Conservation (phyloP, 495 filamentous ascomycete species). For the Neurospora sp. region DNA sequence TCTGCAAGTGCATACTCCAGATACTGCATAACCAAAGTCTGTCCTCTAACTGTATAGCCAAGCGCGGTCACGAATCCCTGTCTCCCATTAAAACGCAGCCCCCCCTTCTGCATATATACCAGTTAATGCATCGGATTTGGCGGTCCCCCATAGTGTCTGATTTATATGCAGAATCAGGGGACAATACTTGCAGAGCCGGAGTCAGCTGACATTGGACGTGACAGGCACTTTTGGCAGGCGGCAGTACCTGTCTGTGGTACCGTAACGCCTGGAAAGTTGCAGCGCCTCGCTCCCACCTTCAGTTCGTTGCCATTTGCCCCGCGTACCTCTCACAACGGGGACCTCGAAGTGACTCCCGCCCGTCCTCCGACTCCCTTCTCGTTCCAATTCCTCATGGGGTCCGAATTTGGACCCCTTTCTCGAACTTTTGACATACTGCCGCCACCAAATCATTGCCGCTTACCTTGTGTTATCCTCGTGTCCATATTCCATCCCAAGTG, state of each 20-base stretch:
- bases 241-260: not conserved
- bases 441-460: not conserved
- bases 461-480: not conserved
- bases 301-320: slow-evolving; percentile 13
- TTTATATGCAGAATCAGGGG: not conserved
- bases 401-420: slow-evolving; percentile 19
- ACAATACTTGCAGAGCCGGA: not conserved
- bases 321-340: not conserved
- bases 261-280: not conserved
- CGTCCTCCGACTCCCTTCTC: not conserved
- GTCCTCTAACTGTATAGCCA: not conserved
- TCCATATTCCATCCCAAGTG: not conserved
- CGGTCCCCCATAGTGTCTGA: not conserved
- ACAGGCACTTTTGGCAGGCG: not conserved
- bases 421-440: not conserved
- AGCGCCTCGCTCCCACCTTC: not conserved
- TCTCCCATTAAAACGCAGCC: not conserved
- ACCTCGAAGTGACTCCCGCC: slow-evolving; percentile 3
- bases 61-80: not conserved
- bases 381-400: slow-evolving; percentile 11
- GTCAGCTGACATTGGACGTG: not conserved
- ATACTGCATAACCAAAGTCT: not conserved
- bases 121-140: not conserved
- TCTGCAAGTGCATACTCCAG: not conserved
- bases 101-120: not conserved